Evolutionary conservation across 73 alveolate species (phyloP).

Genomic region (Paramecium octaurelia): DNA sequence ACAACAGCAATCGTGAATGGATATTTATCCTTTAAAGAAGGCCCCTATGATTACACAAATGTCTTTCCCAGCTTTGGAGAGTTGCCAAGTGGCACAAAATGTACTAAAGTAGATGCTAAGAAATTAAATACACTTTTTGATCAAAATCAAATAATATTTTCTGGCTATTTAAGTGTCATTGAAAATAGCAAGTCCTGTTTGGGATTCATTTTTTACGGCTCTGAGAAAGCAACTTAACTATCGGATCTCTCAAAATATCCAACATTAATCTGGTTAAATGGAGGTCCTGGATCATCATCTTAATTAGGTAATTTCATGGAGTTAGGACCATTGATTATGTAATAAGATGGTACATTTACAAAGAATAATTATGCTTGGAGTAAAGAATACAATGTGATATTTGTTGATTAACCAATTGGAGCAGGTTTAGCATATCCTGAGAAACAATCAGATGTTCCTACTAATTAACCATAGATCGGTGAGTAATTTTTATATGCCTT

Average conservation of each 20-base stretch:
- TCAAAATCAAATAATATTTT: neutral
- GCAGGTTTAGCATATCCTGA: conserved; percentile 47
- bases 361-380: conserved; percentile 18
- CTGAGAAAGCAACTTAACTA: conserved; percentile 35
- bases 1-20: neutral
- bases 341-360: neutral
- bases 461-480: conserved; percentile 26
- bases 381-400: conserved; percentile 37
- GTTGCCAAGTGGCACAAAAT: neutral
- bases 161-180: conserved; percentile 46
- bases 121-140: neutral
- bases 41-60: neutral
- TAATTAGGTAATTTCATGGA: conserved; percentile 41
- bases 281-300: conserved; percentile 59
- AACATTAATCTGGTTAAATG: conserved; percentile 52
- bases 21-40: neutral
- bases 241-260: conserved; percentile 21
- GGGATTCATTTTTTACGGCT: conserved; percentile 53
- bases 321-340: conserved; percentile 26
- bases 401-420: conserved; percentile 59
- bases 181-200: conserved; percentile 2
- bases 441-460: neutral
- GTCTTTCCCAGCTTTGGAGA: neutral
- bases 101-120: neutral
- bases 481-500: conserved; percentile 31